phyloP scores from a whole-genome alignment of 345 rosid species.

The Excoecaria cochinchinensis region DNA sequence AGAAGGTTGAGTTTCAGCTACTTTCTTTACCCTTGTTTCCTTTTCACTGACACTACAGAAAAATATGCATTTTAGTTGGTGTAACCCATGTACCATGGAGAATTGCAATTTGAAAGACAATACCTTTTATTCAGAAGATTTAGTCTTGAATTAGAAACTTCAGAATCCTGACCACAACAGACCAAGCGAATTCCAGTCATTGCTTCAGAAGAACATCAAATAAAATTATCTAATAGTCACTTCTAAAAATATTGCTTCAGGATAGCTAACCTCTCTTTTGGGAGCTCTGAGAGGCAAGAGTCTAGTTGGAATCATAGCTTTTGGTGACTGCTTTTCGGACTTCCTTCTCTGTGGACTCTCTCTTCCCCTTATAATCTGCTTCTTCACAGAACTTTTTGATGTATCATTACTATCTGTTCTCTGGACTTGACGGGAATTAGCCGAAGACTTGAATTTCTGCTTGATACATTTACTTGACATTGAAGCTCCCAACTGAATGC shows the following conservation, averaged over 20 bases:
- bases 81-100: slow-evolving; percentile 8
- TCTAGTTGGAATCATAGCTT: slow-evolving; percentile 28
- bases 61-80: slow-evolving; percentile 12
- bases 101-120: slow-evolving; percentile 12
- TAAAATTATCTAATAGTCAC: neutral
- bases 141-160: slow-evolving; percentile 35
- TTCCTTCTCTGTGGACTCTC: slow-evolving; percentile 29
- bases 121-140: slow-evolving; percentile 54
- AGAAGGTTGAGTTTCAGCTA: slow-evolving; percentile 36
- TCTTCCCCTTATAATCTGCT: slow-evolving; percentile 27
- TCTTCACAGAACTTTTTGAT: slow-evolving; percentile 28
- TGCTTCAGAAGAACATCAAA: neutral
- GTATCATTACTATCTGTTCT: slow-evolving; percentile 21
- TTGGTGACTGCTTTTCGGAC: slow-evolving; percentile 32
- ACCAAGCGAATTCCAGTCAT: slow-evolving; percentile 12
- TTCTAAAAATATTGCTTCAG: neutral
- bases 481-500: slow-evolving; percentile 28
- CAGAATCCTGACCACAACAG: slow-evolving; percentile 38
- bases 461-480: slow-evolving; percentile 21
- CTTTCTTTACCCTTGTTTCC: slow-evolving; percentile 45
- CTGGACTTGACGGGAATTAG: slow-evolving; percentile 20
- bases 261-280: slow-evolving; percentile 33
- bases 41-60: slow-evolving; percentile 42
- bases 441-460: slow-evolving; percentile 31
- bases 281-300: slow-evolving; percentile 23